Conservation (phyloP, 2,329 filamentous ascomycete species). For the Emmonsiellopsis sp. region DNA sequence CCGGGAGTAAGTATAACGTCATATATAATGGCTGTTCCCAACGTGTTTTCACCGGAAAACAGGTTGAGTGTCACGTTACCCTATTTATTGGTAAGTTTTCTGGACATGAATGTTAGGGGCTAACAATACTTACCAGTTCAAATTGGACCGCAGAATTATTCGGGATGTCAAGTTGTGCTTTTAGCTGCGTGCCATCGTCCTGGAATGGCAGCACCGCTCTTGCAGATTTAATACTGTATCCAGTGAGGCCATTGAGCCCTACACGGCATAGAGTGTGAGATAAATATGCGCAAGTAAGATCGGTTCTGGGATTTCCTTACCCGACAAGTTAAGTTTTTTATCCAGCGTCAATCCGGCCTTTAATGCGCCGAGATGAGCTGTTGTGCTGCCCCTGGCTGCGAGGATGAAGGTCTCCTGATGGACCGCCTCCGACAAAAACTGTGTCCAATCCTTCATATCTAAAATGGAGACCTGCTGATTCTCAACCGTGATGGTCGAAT, state of each 20-base stretch:
- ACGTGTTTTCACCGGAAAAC: conserved; percentile 29
- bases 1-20: conserved; percentile 35
- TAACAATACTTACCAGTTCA: conserved; percentile 14
- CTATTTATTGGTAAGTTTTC: conserved; percentile 3
- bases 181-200: conserved; percentile 35
- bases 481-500: conserved; percentile 26
- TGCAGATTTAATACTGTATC: conserved; percentile 31
- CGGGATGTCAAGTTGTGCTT: conserved; percentile 36
- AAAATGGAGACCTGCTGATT: conserved; percentile 29
- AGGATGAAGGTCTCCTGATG: conserved; percentile 29
- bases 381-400: conserved; percentile 29
- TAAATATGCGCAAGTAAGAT: background rate
- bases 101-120: background rate
- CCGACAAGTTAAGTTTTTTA: conserved; percentile 34
- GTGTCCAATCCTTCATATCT: conserved; percentile 32
- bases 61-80: conserved; percentile 42
- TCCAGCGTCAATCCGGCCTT: conserved; percentile 30
- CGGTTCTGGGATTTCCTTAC: conserved; percentile 7
- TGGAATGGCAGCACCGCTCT: conserved; percentile 30
- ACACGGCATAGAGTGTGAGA: background rate
- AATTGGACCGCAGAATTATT: conserved; percentile 39
- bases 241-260: conserved; percentile 30
- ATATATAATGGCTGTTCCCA: conserved; percentile 33
- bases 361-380: conserved; percentile 33
- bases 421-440: conserved; percentile 35